Evolutionary conservation across 306 rosid species (phyloP).

Genomic region (Pyrus communis): DNA sequence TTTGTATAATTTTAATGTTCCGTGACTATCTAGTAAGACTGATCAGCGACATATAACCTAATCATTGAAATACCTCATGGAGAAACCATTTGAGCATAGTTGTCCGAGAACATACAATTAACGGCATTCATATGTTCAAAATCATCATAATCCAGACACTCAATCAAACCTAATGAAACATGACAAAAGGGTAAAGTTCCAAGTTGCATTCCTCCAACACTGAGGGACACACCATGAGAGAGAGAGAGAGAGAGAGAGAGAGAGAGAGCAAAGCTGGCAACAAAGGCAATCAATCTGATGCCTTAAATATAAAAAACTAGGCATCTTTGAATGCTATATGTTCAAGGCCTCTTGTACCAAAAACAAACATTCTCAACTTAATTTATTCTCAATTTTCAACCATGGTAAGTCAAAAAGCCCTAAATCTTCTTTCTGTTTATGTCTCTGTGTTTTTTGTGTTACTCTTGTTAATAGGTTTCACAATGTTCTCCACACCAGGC

Average conservation of each 20-base stretch:
- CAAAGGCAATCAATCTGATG: constrained; percentile 24
- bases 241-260: constrained; percentile 13
- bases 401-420: neutral
- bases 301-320: constrained; percentile 30
- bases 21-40: neutral
- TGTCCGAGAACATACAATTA: too few species aligned
- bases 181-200: neutral
- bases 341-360: constrained; percentile 1
- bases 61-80: too few species aligned
- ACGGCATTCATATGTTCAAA: neutral
- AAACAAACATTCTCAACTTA: neutral
- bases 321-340: constrained; percentile 1
- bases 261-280: constrained; percentile 11
- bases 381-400: neutral
- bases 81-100: neutral
- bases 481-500: constrained; percentile 7
- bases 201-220: neutral
- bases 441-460: neutral
- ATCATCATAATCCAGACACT: neutral
- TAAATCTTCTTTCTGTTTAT: constrained; percentile 14
- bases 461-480: neutral
- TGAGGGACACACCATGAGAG: constrained; percentile 5
- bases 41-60: neutral
- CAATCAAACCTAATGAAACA: neutral
- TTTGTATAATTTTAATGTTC: neutral